These are phyloP conservation scores for Telopea speciosissima DNA, from an alignment of 177 flowering plant species.

Conservation along the genomic window DNA sequence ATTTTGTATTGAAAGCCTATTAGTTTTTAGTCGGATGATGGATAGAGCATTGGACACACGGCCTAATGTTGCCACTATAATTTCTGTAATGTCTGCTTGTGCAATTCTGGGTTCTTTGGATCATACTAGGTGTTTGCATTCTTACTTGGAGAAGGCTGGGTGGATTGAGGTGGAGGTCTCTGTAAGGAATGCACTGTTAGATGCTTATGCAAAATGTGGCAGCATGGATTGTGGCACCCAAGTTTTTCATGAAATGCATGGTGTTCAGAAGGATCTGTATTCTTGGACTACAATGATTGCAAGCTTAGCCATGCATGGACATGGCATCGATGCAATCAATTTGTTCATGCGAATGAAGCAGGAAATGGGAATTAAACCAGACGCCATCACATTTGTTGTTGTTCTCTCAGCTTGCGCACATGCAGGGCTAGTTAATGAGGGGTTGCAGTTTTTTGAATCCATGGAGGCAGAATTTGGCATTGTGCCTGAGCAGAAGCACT, in stretches of 20 bases:
- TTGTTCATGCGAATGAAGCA: slow-evolving; percentile 10
- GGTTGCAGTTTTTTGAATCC: slow-evolving; percentile 9
- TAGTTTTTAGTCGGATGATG: slow-evolving; percentile 12
- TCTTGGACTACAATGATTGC: slow-evolving; percentile 18
- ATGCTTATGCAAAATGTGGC: slow-evolving; percentile 15
- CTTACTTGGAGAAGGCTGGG: slow-evolving; percentile 12
- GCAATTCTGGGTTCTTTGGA: slow-evolving; percentile 16
- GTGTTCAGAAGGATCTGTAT: slow-evolving; percentile 9
- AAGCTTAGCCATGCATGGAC: slow-evolving; percentile 15
- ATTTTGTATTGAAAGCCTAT: not conserved
- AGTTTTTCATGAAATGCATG: slow-evolving; percentile 12
- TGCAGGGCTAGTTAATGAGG: slow-evolving; percentile 17
- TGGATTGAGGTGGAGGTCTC: slow-evolving; percentile 8
- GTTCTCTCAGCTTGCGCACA: slow-evolving; percentile 19
- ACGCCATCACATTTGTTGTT: slow-evolving; percentile 10
- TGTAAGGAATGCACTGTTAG: slow-evolving; percentile 15
- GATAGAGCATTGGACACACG: not conserved
- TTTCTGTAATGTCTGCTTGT: slow-evolving; percentile 12
- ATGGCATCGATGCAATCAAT: slow-evolving; percentile 9
- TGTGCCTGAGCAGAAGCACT: slow-evolving; percentile 15
- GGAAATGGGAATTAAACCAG: slow-evolving; percentile 4
- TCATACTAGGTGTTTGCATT: slow-evolving; percentile 7
- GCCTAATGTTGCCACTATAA: slow-evolving; percentile 16
- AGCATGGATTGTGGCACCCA: slow-evolving; percentile 1
- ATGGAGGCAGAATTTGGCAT: slow-evolving; percentile 16